Evolutionary conservation across 345 rosid genomes (phyloP).

Genomic region (Melaleuca quinquenervia): DNA sequence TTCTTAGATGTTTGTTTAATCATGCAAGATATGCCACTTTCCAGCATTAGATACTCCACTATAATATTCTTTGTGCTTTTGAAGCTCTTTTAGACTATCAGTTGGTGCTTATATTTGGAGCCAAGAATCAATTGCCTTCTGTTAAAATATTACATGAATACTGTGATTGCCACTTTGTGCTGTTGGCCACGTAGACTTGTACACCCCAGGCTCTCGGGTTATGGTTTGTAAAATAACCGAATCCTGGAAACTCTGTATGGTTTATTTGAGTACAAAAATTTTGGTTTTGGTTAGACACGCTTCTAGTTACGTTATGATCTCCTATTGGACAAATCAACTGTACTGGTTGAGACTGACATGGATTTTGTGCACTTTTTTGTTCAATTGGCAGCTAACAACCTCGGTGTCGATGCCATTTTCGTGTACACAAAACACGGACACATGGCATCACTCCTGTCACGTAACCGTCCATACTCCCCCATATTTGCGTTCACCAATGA

Average conservation of each 20-base stretch:
- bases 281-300: background rate
- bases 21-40: background rate
- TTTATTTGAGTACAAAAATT: background rate
- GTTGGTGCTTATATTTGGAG: background rate
- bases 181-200: background rate
- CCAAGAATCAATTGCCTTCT: background rate
- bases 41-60: background rate
- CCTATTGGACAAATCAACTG: background rate
- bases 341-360: background rate
- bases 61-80: background rate
- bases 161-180: background rate
- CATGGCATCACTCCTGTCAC: conserved; percentile 66
- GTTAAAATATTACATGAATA: background rate
- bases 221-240: background rate
- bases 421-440: conserved; percentile 59
- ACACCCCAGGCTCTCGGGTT: background rate
- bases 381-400: conserved; percentile 40
- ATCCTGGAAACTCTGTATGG: background rate
- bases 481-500: conserved; percentile 50
- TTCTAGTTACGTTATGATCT: background rate
- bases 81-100: background rate
- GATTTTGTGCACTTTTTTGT: background rate
- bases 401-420: conserved; percentile 57
- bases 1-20: background rate
- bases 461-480: conserved; percentile 64